Evolutionary conservation across 208 protist species (phyloP), one percentile per base, ranked within the genome.

Genomic region (Trypanosoma grayi): DNA sequence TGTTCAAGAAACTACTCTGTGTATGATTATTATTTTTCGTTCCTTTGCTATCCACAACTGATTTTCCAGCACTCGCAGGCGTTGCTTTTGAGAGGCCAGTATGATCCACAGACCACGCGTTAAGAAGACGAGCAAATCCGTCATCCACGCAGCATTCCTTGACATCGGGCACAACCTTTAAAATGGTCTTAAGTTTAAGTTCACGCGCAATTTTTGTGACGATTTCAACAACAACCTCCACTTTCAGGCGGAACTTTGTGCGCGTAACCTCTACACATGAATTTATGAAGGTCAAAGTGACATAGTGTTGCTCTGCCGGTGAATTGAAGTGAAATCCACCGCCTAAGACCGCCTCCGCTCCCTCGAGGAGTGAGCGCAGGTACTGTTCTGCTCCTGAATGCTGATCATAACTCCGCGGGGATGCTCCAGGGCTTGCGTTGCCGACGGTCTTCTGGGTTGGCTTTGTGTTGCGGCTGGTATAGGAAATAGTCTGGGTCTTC

Each of bases 71-170:
- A 27, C 62, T 39, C n/a, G 50, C 51, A n/a, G 75, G 43, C 31
- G 81, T 73, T 43, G 59, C 73, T 55, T 75, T 80, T 24, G 48
- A 52, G 16, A 74, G 77, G 24, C 73, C 70, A 31, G 78, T 64
- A 67, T 91, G 87, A 59, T 83, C 81, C 11, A 64, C 63, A 43
- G 75, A 76, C 88, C 88, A 95, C 8, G 79, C 75, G 16, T 85
- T 64, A 25, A 95, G 75, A 50, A 92, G 74, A 58, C 88, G 83
- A 18, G 81, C 77, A 66, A 92, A 95, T 46, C 83, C 73, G 56
- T 90, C 88, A 66, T 95, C 88, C 65, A 90, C 87, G 44, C 70
- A 81, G 41, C 71, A 84, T 70, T 94, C 84, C 66, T 85, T 80
- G 9, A 89, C 70, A 33, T 74, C 53, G 43, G 75, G 40, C n/a